Evolutionary conservation across 2,329 filamentous ascomycete genomes (phyloP).

Genomic region (Fusarium hainanense): DNA sequence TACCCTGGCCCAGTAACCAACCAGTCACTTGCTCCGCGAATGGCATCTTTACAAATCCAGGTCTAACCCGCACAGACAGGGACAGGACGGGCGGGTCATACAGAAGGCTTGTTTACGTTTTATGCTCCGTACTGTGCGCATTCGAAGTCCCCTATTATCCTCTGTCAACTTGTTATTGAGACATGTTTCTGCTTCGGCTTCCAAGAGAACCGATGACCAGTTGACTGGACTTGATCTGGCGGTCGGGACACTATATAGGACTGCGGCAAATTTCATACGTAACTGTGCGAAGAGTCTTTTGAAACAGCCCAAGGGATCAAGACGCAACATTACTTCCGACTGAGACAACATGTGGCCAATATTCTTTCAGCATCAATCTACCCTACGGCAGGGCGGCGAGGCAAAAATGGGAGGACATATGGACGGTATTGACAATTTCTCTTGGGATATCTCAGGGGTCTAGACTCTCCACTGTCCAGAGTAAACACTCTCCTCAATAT

Average conservation of each 20-base stretch:
- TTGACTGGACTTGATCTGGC: not conserved
- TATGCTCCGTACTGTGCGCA: conserved; percentile 26
- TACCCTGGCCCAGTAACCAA: conserved; percentile 26
- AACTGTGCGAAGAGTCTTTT: not conserved
- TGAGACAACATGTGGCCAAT: conserved; percentile 25
- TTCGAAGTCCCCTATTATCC: not conserved
- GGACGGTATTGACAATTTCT: conserved; percentile 20
- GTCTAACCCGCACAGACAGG: conserved; percentile 36
- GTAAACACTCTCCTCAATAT: conserved; percentile 11
- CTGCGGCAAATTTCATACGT: conserved; percentile 3
- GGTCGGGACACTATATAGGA: not conserved
- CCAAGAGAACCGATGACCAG: conserved; percentile 4
- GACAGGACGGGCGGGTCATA: conserved; percentile 37
- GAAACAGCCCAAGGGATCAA: conserved; percentile 22
- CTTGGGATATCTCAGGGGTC: conserved; percentile 26
- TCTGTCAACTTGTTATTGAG: conserved; percentile 11
- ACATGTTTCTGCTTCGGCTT: conserved; percentile 28
- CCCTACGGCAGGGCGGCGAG: conserved; percentile 7
- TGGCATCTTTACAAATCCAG: conserved; percentile 24
- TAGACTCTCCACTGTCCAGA: conserved; percentile 20
- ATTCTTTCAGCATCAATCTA: not conserved
- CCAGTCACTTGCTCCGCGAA: conserved; percentile 32
- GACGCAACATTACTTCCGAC: conserved; percentile 13
- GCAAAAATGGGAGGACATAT: conserved; percentile 19
- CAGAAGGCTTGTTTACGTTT: conserved; percentile 44